Percentiles rank a stretch among this genome's conserved stretches.
phyloP scores from a whole-genome alignment of 176 grass and related monocot species.

The Phragmites australis region DNA sequence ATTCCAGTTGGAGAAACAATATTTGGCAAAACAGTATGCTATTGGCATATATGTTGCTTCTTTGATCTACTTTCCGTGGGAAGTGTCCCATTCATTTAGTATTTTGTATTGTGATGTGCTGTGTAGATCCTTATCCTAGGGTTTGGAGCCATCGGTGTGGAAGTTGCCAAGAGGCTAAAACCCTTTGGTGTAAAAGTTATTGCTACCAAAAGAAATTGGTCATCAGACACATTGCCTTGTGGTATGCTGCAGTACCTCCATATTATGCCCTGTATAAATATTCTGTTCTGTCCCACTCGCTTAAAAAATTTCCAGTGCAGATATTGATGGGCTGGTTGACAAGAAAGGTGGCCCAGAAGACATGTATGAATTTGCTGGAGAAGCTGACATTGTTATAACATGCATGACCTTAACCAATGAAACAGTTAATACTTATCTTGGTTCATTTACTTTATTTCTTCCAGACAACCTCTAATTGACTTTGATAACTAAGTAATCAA shows the following conservation, averaged over 20 bases:
- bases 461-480: not conserved
- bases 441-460: slow-evolving; percentile 2
- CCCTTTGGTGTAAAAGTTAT: slow-evolving; percentile 90
- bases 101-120: slow-evolving; percentile 25
- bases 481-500: slow-evolving; percentile 30
- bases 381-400: slow-evolving; percentile 80
- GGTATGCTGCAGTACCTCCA: slow-evolving; percentile 43
- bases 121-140: slow-evolving; percentile 84
- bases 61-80: slow-evolving; percentile 16
- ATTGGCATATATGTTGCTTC: slow-evolving; percentile 22
- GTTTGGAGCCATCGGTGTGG: slow-evolving; percentile 85
- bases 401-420: slow-evolving; percentile 79
- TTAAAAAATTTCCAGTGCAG: slow-evolving; percentile 44
- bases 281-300: slow-evolving; percentile 20
- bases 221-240: slow-evolving; percentile 47
- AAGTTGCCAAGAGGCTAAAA: slow-evolving; percentile 77
- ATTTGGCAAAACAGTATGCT: slow-evolving; percentile 85
- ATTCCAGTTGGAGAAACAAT: slow-evolving; percentile 80
- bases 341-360: slow-evolving; percentile 71
- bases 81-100: slow-evolving; percentile 12
- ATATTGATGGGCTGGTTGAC: slow-evolving; percentile 63
- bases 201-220: slow-evolving; percentile 91
- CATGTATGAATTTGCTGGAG: slow-evolving; percentile 73
- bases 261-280: slow-evolving; percentile 8
- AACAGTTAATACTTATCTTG: slow-evolving; percentile 49